These are phyloP conservation scores for Cladorrhinum sp. DNA, from an alignment of 2,329 filamentous ascomycete species.

Conservation along the genomic window DNA sequence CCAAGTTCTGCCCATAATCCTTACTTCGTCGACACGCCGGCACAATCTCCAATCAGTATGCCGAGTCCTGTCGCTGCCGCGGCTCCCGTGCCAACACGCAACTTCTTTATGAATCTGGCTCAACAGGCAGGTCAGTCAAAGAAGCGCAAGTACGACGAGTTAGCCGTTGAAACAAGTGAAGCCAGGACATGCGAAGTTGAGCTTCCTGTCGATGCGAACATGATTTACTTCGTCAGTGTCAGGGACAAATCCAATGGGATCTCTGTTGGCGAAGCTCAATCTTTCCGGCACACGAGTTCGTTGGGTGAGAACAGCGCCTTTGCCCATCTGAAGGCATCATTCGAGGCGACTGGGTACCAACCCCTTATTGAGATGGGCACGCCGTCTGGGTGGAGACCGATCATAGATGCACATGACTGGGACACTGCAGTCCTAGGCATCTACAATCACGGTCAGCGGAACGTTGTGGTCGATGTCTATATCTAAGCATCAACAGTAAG, in stretches of 20 bases:
- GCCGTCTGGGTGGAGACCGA: conserved; percentile 5
- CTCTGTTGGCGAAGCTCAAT: conserved; percentile 11
- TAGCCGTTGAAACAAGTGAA: neutral
- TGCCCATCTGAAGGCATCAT: conserved; percentile 15
- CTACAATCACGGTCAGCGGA: conserved; percentile 19
- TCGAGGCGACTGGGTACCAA: conserved; percentile 16
- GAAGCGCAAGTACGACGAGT: conserved; percentile 19
- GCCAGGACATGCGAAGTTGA: conserved; percentile 14
- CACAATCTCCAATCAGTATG: neutral
- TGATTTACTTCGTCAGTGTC: conserved; percentile 23
- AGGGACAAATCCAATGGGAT: conserved; percentile 18
- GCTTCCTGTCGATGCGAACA: conserved; percentile 22
- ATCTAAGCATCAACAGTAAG: neutral
- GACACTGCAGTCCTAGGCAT: conserved; percentile 21
- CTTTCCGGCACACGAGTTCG: conserved; percentile 19
- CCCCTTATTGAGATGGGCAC: conserved; percentile 22
- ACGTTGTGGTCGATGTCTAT: conserved; percentile 22
- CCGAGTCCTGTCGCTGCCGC: neutral
- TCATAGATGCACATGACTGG: conserved; percentile 20
- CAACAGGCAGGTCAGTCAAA: conserved; percentile 13
- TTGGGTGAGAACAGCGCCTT: conserved; percentile 19
- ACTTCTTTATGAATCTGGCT: conserved; percentile 15
- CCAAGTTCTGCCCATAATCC: neutral
- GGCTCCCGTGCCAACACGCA: neutral
- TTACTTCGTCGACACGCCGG: neutral